Conservation (phyloP, 495 filamentous ascomycete species). For the Neurospora discreta region DNA sequence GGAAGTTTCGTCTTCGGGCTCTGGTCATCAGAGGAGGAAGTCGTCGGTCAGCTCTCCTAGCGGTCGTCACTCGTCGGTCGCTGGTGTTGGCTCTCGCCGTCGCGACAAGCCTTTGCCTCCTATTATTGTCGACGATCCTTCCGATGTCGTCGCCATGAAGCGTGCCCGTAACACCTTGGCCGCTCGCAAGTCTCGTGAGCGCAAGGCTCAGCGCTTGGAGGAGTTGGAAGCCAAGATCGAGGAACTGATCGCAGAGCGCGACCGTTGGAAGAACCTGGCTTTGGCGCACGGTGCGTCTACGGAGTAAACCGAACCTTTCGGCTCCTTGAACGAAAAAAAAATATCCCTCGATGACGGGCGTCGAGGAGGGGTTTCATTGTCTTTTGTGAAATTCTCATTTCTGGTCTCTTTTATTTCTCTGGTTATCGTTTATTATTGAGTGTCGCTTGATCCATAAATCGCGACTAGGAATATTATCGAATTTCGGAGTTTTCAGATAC, state of each 20-base stretch:
- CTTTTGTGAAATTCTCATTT: conserved; percentile 9
- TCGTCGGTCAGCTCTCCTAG: conserved; percentile 35
- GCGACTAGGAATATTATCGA: neutral
- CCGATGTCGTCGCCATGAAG: conserved; percentile 67
- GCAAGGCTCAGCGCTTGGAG: conserved; percentile 61
- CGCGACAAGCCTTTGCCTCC: conserved; percentile 72
- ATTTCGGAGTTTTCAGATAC: neutral
- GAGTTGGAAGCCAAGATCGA: conserved; percentile 45
- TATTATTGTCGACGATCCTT: conserved; percentile 63
- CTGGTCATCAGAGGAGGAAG: conserved; percentile 29
- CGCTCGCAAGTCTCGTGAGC: conserved; percentile 84
- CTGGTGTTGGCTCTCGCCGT: conserved; percentile 59
- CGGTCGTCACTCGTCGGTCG: conserved; percentile 52
- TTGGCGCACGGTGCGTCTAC: conserved; percentile 24
- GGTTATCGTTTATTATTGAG: neutral
- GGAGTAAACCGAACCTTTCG: conserved; percentile 23
- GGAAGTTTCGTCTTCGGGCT: conserved; percentile 21
- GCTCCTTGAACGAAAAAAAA: conserved; percentile 19
- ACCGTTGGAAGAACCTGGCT: conserved; percentile 50
- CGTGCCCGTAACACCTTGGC: conserved; percentile 92
- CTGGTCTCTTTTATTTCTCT: conserved; percentile 5
- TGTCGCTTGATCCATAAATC: neutral
- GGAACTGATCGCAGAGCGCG: conserved; percentile 39
- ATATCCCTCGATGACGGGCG: conserved; percentile 18
- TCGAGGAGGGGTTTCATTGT: conserved; percentile 21